Evolutionary conservation across 2,329 filamentous ascomycete genomes (phyloP).

Genomic region (Cyphellophora europaea): DNA sequence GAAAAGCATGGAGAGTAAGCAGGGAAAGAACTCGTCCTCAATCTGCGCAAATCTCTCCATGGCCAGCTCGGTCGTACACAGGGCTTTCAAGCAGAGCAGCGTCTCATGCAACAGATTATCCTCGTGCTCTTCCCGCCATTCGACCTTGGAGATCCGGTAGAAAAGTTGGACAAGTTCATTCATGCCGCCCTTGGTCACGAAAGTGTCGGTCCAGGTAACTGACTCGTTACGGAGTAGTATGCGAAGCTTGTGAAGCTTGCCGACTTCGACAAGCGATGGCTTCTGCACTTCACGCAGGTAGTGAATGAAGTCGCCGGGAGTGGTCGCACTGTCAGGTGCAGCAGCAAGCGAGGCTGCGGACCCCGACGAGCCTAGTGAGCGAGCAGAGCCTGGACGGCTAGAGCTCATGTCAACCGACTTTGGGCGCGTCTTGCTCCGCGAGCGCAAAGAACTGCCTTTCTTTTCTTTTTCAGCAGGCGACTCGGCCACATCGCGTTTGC

Average conservation of each 20-base stretch:
- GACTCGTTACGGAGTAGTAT: constrained; percentile 88
- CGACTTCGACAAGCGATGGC: constrained; percentile 81
- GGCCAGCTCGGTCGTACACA: constrained; percentile 84
- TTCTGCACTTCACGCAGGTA: constrained; percentile 75
- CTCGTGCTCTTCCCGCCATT: constrained; percentile 97
- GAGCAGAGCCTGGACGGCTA: constrained; percentile 48
- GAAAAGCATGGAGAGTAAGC: constrained; percentile 79
- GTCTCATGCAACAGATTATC: constrained; percentile 87
- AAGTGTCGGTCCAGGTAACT: constrained; percentile 87
- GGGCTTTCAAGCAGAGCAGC: constrained; percentile 82
- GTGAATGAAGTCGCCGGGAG: constrained; percentile 73
- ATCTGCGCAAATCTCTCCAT: constrained; percentile 73
- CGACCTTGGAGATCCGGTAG: constrained; percentile 86
- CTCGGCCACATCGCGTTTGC: constrained; percentile 50
- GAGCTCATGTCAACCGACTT: constrained; percentile 61
- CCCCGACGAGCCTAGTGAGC: constrained; percentile 44
- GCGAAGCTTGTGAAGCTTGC: constrained; percentile 85
- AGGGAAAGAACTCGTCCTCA: constrained; percentile 73
- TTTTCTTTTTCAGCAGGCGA: constrained; percentile 55
- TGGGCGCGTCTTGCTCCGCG: constrained; percentile 39
- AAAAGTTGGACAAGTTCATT: constrained; percentile 77
- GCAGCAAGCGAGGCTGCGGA: constrained; percentile 44
- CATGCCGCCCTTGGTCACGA: constrained; percentile 86
- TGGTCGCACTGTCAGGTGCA: constrained; percentile 58
- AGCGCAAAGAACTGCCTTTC: constrained; percentile 40